A percentile compares a stretch with the other conserved stretches of the same genome.
Evolutionary conservation across 2,329 filamentous ascomycete species (phyloP).

Genomic region (Fusarium austroafricanum): DNA sequence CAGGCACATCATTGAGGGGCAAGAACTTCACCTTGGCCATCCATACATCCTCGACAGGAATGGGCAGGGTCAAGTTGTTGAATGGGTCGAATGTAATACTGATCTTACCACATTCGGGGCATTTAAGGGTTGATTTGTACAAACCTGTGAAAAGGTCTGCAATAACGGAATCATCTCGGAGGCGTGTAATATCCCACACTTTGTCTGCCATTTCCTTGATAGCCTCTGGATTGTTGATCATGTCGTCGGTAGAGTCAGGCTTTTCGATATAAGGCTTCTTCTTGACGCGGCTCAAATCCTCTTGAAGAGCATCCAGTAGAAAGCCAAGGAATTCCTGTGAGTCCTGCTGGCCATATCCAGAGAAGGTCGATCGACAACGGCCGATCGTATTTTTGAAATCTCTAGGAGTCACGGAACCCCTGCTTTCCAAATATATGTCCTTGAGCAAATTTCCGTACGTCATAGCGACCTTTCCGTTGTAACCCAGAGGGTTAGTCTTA

Average conservation of each 20-base stretch:
- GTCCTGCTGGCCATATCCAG: conserved; percentile 95
- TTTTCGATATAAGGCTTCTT: conserved; percentile 99
- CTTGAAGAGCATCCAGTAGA: conserved; percentile 91
- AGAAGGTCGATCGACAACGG: conserved; percentile 84
- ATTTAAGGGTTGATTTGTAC: conserved; percentile 97
- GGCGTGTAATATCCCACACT: conserved; percentile 92
- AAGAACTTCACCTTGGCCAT: conserved; percentile 79
- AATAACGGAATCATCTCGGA: conserved; percentile 93
- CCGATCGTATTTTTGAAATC: conserved; percentile 88
- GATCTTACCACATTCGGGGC: conserved; percentile 90
- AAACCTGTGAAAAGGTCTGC: conserved; percentile 96
- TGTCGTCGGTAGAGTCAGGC: conserved; percentile 96
- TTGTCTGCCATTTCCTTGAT: conserved; percentile 87
- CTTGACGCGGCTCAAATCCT: conserved; percentile 91
- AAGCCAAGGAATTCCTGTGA: conserved; percentile 98
- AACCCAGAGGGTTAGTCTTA: conserved; percentile 83
- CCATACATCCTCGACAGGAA: conserved; percentile 90
- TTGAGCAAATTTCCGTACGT: conserved; percentile 81
- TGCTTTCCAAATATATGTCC: conserved; percentile 79
- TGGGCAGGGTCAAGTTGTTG: conserved; percentile 90
- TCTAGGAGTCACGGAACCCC: conserved; percentile 78
- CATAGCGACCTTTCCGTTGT: conserved; percentile 87
- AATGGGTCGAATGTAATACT: conserved; percentile 99
- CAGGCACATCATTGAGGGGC: conserved; percentile 76
- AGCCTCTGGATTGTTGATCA: conserved; percentile 83